phyloP scores from a whole-genome alignment of 345 rosid genomes.

The Brassica incana region DNA sequence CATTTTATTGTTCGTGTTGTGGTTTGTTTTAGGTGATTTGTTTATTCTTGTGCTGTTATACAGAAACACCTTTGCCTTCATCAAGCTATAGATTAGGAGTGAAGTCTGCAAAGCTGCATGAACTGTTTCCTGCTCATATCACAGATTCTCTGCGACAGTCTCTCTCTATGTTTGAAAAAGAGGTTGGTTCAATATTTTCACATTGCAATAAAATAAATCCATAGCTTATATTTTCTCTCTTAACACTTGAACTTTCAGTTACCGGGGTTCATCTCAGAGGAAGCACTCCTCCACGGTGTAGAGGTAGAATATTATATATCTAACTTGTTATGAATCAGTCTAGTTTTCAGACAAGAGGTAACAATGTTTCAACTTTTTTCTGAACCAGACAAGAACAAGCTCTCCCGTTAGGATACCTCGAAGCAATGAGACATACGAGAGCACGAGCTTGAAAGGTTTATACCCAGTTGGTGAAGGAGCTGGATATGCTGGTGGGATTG shows the following conservation, averaged over 20 bases:
- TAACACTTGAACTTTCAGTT: conserved; percentile 52
- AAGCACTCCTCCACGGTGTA: conserved; percentile 92
- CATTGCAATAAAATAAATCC: background rate
- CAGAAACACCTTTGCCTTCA: conserved; percentile 72
- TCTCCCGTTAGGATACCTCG: conserved; percentile 83
- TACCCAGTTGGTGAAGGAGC: conserved; percentile 99
- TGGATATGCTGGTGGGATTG: conserved; percentile 98
- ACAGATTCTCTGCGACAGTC: conserved; percentile 73
- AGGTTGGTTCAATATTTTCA: conserved; percentile 46
- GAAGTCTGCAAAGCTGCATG: conserved; percentile 79
- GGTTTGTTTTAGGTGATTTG: conserved; percentile 1
- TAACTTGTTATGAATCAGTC: conserved; percentile 2
- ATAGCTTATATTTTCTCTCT: conserved; percentile 13
- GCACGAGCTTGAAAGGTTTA: conserved; percentile 72
- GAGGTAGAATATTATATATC: conserved; percentile 55
- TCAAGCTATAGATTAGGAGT: conserved; percentile 94
- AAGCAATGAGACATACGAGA: conserved; percentile 65
- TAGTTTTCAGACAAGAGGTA: background rate
- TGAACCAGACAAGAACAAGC: conserved; percentile 77
- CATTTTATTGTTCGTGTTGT: background rate
- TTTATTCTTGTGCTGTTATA: conserved; percentile 32
- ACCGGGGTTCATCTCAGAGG: conserved; percentile 82
- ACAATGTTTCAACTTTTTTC: background rate
- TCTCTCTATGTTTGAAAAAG: conserved; percentile 70
- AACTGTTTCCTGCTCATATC: conserved; percentile 66